Evolutionary conservation across 768 basidiomycete genomes (phyloP), one percentile per base, ranked within the genome.

Genomic region (Lactarius quietus): DNA sequence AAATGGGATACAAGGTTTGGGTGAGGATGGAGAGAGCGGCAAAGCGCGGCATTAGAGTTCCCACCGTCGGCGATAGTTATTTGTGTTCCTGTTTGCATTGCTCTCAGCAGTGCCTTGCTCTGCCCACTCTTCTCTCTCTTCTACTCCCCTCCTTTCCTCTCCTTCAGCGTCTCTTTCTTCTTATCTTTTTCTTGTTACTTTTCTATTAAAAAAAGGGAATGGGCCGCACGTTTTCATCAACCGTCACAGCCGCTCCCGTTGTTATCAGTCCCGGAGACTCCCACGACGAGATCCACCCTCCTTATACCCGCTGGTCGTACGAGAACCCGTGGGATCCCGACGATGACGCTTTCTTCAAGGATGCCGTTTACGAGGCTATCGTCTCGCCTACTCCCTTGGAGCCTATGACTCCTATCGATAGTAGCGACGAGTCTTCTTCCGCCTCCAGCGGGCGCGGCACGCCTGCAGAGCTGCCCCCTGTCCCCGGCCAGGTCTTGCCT

Each of bases 1-100:
- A 71, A 71, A 52, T 79, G 75, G 77, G 81, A 82, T 45, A 66
- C 74, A 31, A 70, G 79, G 58, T 80, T 78, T 77, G 80, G 78
- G 14, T 81, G 62, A 74, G 6, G 48, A 29, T 28, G 4, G 5
- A 12, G 18, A n/a, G 23, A 9, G 29, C n/a, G 48, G 57, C 29
- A 39, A 33, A 33, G 5, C 3, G 53, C 56, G 56, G 56, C 1
- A 26, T 10, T 20, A 33, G 55, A 57, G 35, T 23, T 20, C 23
- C n/a, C n/a, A n/a, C n/a, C n/a, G n/a, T n/a, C 23, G 62, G 43
- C 33, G 29, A 35, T 36, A 20, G 20, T 31, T 26, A 20, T 57
- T 63, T 51, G 43, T 56, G 41, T 14, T 57, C 28, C 36, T 38
- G 45, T 57, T 51, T 17, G 31, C 23, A 57, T 26, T 15, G 59